Conservation (phyloP, 148 eudicot species). For the Nyssa sinensis region DNA sequence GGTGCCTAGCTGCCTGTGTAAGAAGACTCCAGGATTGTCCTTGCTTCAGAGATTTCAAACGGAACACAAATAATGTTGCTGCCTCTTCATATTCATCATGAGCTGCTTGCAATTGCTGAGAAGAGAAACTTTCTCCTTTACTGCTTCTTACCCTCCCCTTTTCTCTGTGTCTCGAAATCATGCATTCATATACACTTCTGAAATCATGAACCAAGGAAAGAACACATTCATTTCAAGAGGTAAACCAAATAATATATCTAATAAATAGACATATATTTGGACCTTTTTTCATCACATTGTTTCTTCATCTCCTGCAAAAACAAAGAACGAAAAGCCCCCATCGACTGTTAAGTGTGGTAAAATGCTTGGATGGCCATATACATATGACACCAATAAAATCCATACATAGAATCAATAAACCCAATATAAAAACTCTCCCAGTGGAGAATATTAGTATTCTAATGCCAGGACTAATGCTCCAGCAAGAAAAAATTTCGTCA, state of each 20-base stretch:
- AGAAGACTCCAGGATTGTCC: conserved; percentile 94
- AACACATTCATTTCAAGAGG: conserved; percentile 1
- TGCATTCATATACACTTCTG: conserved; percentile 66
- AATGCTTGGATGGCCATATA: neutral
- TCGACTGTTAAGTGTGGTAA: neutral
- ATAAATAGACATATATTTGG: neutral
- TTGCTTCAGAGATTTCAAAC: conserved; percentile 84
- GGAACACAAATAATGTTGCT: conserved; percentile 77
- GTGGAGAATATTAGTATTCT: no score
- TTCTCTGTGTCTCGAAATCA: conserved; percentile 57
- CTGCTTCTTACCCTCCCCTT: conserved; percentile 63
- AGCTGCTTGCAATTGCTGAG: conserved; percentile 64
- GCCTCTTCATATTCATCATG: conserved; percentile 80
- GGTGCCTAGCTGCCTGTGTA: conserved; percentile 96
- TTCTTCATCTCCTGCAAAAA: conserved; percentile 81
- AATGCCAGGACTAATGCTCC: no score
- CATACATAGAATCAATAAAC: conserved; percentile 9
- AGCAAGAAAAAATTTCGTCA: no score
- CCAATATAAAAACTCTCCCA: neutral
- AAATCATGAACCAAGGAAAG: conserved; percentile 17
- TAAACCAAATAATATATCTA: neutral
- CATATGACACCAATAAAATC: neutral
- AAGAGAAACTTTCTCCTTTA: conserved; percentile 61
- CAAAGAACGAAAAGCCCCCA: conserved; percentile 5
- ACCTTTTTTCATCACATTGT: conserved; percentile 85